Conservation (phyloP, 768 basidiomycete genomes). For the Suillus plorans region DNA sequence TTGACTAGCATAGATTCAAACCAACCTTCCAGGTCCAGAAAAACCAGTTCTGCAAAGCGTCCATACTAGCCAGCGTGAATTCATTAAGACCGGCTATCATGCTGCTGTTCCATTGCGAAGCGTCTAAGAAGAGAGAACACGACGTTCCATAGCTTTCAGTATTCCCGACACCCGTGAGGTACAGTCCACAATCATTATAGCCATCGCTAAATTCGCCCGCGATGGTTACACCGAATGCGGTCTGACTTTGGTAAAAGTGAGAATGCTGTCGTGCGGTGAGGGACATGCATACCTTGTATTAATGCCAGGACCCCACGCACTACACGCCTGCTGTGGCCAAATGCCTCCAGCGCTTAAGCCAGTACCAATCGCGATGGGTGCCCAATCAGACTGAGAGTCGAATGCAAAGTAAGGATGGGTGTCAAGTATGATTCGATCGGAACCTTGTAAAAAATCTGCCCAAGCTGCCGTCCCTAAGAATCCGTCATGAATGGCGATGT, state of each 20-base stretch:
- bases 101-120: slow-evolving; percentile 49
- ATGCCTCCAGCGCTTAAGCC: slow-evolving; percentile 38
- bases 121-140: slow-evolving; percentile 48
- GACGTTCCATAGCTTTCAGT: slow-evolving; percentile 26
- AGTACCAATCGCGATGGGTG: slow-evolving; percentile 34
- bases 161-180: slow-evolving; percentile 35
- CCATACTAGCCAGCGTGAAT: slow-evolving; percentile 61
- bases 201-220: slow-evolving; percentile 78
- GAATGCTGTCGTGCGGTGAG: neutral
- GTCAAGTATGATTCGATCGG: slow-evolving; percentile 63
- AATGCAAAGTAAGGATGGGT: slow-evolving; percentile 72
- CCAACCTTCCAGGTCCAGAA: slow-evolving; percentile 82
- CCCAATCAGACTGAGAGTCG: slow-evolving; percentile 33
- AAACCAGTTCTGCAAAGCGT: slow-evolving; percentile 66
- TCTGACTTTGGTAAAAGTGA: slow-evolving; percentile 33
- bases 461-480: slow-evolving; percentile 49
- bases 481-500: slow-evolving; percentile 62
- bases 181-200: slow-evolving; percentile 64
- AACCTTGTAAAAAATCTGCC: slow-evolving; percentile 53
- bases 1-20: slow-evolving; percentile 5
- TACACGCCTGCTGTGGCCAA: slow-evolving; percentile 54
- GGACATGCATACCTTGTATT: slow-evolving; percentile 45
- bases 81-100: slow-evolving; percentile 51
- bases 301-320: slow-evolving; percentile 54
- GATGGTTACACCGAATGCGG: slow-evolving; percentile 65